These are phyloP conservation scores for Podospora pseudoanserina DNA, from an alignment of 495 filamentous ascomycete species.

Conservation along the genomic window DNA sequence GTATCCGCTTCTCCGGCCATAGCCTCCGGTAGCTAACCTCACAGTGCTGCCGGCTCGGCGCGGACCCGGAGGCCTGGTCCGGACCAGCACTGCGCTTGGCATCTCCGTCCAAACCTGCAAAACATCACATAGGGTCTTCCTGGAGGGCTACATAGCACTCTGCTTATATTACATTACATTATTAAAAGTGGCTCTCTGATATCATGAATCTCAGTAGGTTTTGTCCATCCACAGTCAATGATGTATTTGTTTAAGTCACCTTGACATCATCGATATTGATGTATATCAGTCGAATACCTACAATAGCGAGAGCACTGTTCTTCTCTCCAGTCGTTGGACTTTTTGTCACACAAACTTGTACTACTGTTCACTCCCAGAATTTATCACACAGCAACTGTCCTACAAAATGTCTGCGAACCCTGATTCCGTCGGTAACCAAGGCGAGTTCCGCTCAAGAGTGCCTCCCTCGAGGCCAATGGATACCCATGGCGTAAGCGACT, in stretches of 20 bases:
- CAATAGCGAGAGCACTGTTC: background rate
- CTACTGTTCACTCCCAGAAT: background rate
- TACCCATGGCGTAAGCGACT: conserved; percentile 50
- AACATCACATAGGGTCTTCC: background rate
- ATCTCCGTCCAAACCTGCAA: background rate
- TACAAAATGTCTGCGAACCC: conserved; percentile 54
- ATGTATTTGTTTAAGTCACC: background rate
- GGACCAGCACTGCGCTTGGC: background rate
- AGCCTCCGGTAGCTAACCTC: background rate
- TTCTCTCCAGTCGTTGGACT: background rate
- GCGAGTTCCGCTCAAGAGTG: conserved; percentile 54
- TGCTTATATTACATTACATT: background rate
- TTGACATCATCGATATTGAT: background rate
- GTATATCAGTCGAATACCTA: background rate
- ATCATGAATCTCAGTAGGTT: background rate
- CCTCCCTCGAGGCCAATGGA: conserved; percentile 50
- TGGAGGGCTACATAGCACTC: background rate
- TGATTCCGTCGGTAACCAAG: conserved; percentile 53
- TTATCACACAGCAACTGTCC: background rate
- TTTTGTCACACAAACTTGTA: background rate
- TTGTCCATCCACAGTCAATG: background rate
- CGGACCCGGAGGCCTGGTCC: background rate
- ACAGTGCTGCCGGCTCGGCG: background rate
- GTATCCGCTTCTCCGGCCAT: background rate
- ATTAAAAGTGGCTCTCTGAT: background rate